Evolutionary conservation across 192 early-diverging fungal species (phyloP), one percentile per base, ranked within the genome.

Genomic region (Tieghemiomyces parasiticus): DNA sequence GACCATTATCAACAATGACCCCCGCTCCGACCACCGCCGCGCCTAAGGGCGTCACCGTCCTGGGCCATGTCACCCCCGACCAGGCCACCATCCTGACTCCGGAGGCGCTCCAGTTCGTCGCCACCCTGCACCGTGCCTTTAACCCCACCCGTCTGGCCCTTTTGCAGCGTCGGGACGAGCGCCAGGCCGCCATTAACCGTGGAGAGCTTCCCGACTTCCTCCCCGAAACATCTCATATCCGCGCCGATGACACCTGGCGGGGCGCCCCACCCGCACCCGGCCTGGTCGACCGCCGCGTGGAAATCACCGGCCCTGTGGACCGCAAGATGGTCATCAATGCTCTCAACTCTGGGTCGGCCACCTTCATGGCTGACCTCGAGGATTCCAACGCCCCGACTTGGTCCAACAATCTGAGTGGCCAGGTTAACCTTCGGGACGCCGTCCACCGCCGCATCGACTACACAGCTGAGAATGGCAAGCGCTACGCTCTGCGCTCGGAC

Each of bases 251-350:
- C 46, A 88, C 82, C 42, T 97, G 92, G 94, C 82, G 79, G 59
- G 92, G 81, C 8, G 91, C 94, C 46, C 67, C 69, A 38, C 94
- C 92, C 60, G 92, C 91, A 14, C 94, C 91, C 3, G 92, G 92
- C 2, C 73, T 97, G 34, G 73, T 81, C 26, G 92, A 95, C 70
- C 83, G 94, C 47, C 84, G 92, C 55, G 92, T 97, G 58, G 94
- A 97, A 74, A 97, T 97, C 73, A 97, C 92, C 45, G 92, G 94
- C 26, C 94, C 94, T 8, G 92, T 94, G 46, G 92, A 94, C 76
- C 85, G 94, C 69, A 97, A 97, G 75, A 97, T 97, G 95, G 92
- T 97, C 67, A 97, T 97, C 76, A 97, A 97, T 64, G 95, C 95
- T 46, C 81, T 97, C 65, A 97, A 95, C 78, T 88, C 90, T 28